phyloP scores from a whole-genome alignment of 192 early-diverging fungal genomes.

The Backusella macrospora region DNA sequence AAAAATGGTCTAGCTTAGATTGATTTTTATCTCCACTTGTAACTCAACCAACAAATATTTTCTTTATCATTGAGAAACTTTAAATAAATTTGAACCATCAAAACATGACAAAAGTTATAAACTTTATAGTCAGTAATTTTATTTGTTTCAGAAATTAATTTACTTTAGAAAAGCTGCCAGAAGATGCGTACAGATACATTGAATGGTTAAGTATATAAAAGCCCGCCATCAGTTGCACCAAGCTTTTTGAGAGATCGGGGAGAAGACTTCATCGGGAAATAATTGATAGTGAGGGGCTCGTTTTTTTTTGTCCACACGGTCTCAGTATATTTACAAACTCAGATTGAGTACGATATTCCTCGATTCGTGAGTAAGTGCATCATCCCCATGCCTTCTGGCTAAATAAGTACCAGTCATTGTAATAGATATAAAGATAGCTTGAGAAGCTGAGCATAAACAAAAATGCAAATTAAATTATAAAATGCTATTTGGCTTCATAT shows the following conservation, averaged over 20 bases:
- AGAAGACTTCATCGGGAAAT: not conserved
- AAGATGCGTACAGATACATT: not conserved
- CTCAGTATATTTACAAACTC: not conserved
- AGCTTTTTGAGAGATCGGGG: slow-evolving; percentile 13
- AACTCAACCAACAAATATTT: slow-evolving; percentile 3
- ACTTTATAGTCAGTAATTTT: not conserved
- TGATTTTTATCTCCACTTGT: slow-evolving; percentile 10
- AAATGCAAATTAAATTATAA: not conserved
- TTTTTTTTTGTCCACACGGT: slow-evolving; percentile 8
- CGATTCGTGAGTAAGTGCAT: not conserved
- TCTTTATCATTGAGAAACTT: not conserved
- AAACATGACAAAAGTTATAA: not conserved
- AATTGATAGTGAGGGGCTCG: not conserved
- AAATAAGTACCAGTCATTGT: not conserved
- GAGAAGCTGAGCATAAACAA: not conserved
- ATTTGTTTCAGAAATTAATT: slow-evolving; percentile 2
- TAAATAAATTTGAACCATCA: slow-evolving; percentile 5
- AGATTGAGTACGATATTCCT: not conserved
- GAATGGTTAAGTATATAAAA: not conserved
- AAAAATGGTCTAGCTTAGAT: slow-evolving; percentile 8
- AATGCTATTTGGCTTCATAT: not conserved
- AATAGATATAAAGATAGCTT: not conserved
- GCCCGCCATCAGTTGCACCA: not conserved
- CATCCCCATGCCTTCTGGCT: slow-evolving; percentile 6
- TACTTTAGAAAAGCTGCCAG: not conserved